These are phyloP conservation scores for Russula dissimulans DNA, from an alignment of 768 basidiomycete genomes.

Conservation along the genomic window DNA sequence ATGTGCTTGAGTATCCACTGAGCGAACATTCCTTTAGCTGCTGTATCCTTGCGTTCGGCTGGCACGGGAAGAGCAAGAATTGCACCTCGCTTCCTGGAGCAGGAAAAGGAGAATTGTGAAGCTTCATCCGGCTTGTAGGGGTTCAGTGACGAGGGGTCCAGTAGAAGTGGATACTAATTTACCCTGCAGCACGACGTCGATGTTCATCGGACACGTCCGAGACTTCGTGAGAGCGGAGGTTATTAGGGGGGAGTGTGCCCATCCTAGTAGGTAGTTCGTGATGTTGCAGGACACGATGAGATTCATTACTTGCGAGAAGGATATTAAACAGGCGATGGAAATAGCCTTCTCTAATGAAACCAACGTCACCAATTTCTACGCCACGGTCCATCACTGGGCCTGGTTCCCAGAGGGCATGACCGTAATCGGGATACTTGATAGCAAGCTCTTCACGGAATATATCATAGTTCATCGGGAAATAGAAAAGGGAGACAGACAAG, in stretches of 20 bases:
- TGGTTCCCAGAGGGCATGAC: background rate
- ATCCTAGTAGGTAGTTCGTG: background rate
- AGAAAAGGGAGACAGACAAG: too few relatives aligned
- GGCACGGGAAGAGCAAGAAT: background rate
- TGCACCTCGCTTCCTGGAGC: background rate
- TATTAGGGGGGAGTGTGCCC: background rate
- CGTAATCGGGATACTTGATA: background rate
- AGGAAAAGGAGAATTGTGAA: background rate
- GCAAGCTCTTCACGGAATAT: background rate
- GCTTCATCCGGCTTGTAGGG: background rate
- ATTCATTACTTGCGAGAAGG: background rate
- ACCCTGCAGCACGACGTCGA: background rate
- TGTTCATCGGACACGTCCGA: background rate
- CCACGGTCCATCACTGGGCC: background rate
- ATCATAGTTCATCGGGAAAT: background rate
- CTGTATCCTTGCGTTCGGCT: background rate
- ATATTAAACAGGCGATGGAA: background rate
- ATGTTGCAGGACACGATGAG: background rate
- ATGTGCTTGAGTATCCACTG: background rate
- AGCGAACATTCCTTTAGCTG: background rate
- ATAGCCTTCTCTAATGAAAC: background rate
- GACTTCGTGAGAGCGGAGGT: background rate
- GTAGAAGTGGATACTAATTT: background rate
- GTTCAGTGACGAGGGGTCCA: background rate
- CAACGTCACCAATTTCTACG: background rate